Base-by-base conservation (phyloP, 495 filamentous ascomycete species). In the Cercophora newfieldiana region DNA sequence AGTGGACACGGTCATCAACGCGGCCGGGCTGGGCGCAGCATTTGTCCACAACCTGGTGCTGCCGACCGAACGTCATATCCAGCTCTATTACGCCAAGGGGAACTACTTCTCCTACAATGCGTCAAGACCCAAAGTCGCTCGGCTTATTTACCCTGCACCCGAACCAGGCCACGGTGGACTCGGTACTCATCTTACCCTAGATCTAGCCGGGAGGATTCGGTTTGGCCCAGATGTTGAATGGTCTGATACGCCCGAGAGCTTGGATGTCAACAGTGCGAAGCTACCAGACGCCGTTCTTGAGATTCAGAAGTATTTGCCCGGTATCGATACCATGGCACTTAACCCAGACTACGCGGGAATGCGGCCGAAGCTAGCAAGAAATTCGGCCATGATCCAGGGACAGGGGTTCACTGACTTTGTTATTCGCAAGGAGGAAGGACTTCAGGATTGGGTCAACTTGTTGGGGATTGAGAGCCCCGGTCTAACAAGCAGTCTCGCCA, bases 221-320 rank as follows among this genome's bases (percentile, higher is more conserved):
- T 99, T 99, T 73, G 95, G 95, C 0, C 95, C 95, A 0, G 95
- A 99, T 71, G 91, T 97, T 12, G 93, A 98, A 75, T 98, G 96
- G 95, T 87, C 96, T 0, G 83, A 86, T 33, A 69, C 71, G 0
- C 69, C 80, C 0, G 7, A 56, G 8, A 74, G 79, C 25, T 62
- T 88, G 3, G 64, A 65, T 5, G 80, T 86, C 22, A 85, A 81
- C 68, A 76, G 79, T 44, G 78, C 79, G 18, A 79, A 90, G 1
- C 77, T 96, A 59, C 66, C 75, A n/a, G 80, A 85, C 58, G 92
- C 94, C 0, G 70, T 94, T 0, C 78, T 79, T 16, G 91, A 90
- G 75, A 96, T 99, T 56, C 77, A 83, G 70, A 81, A 84, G 8
- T 99, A 96, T 74, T 77, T 98, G 29, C 95, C 95, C 0, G 79